Base-by-base conservation (phyloP, 495 filamentous ascomycete genomes). In the Cercophora scortea region DNA sequence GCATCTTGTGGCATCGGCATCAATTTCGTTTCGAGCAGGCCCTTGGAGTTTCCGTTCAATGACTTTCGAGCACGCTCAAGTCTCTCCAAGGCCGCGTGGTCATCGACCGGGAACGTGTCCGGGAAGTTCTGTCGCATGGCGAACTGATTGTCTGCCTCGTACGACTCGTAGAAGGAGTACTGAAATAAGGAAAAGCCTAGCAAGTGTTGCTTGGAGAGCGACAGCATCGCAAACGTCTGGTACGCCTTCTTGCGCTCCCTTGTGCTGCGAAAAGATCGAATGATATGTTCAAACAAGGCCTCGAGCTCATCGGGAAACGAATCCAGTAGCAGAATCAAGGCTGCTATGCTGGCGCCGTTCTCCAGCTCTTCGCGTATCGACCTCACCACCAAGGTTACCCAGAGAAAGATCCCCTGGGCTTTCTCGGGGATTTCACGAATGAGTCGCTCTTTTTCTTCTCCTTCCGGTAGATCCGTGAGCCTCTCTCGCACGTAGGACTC, bases 401-500 rank as follows among this genome's bases (percentile, higher is more conserved):
- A 59, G 11, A 55, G 52, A 42, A 59, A 59, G 4, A 59, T 51
- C 5, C 56, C 56, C 4, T 46, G 10, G 0, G 56, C 42, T 6
- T 40, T 49, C 6, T 52, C 32, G 3, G 34, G 8, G 17, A 59
- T 52, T 3, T 16, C 13, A 8, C 12, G 6, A 13, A 41, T 36
- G 12, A 59, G 36, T 0, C 13, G 13, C 2, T 39, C 32, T 12
- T 39, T 38, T 11, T 17, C 35, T n/a, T 63, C 19, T 25, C 54
- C 45, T 4, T 55, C 42, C 32, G 50, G 25, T 16, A 67, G 47
- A 41, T 71, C 51, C 0, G 13, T 17, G 18, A 61, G 51, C 13
- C 60, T 67, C 13, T 68, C 59, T 19, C 32, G 34, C 4, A 58
- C 62, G 12, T 58, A 52, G 34, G 12, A 34, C 32, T 46, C 10